These are phyloP conservation scores for Hypoxylon sp. DNA, from an alignment of 2,329 filamentous ascomycete genomes.

Conservation along the genomic window DNA sequence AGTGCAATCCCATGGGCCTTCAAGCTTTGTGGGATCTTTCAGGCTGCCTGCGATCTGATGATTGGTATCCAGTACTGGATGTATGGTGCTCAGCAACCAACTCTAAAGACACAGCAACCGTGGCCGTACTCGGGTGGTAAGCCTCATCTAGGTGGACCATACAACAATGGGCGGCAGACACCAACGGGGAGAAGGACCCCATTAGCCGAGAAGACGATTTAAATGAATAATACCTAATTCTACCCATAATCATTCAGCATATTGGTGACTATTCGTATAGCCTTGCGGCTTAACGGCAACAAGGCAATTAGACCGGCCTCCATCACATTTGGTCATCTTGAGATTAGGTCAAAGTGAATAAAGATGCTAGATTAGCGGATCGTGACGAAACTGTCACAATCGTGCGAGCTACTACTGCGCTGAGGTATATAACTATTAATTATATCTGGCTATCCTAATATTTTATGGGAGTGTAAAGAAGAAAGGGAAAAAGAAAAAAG, in stretches of 20 bases:
- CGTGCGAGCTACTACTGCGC: not conserved
- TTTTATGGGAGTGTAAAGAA: not conserved
- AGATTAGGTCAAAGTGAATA: not conserved
- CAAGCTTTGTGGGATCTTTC: slow-evolving; percentile 85
- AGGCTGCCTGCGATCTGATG: slow-evolving; percentile 80
- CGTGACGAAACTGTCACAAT: slow-evolving; percentile 2
- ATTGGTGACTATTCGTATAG: slow-evolving; percentile 4
- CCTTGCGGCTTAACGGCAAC: slow-evolving; percentile 5
- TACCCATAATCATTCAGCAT: slow-evolving; percentile 4
- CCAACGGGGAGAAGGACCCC: slow-evolving; percentile 57
- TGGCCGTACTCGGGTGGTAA: slow-evolving; percentile 50
- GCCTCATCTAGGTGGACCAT: slow-evolving; percentile 48
- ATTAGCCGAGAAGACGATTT: slow-evolving; percentile 53
- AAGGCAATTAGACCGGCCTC: slow-evolving; percentile 3
- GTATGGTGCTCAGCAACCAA: slow-evolving; percentile 68
- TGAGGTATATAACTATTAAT: not conserved
- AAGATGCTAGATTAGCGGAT: slow-evolving; percentile 4
- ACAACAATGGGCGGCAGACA: slow-evolving; percentile 55
- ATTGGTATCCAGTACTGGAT: slow-evolving; percentile 80
- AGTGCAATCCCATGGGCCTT: slow-evolving; percentile 81
- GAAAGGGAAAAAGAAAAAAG: slow-evolving; percentile 7
- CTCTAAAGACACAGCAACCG: slow-evolving; percentile 44
- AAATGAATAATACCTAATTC: slow-evolving; percentile 32
- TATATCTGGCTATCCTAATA: not conserved
- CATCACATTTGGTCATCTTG: not conserved